Percentiles rank a stretch among this genome's conserved stretches.
Conservation (phyloP, 768 basidiomycete genomes). For the Termitomyces sp. region DNA sequence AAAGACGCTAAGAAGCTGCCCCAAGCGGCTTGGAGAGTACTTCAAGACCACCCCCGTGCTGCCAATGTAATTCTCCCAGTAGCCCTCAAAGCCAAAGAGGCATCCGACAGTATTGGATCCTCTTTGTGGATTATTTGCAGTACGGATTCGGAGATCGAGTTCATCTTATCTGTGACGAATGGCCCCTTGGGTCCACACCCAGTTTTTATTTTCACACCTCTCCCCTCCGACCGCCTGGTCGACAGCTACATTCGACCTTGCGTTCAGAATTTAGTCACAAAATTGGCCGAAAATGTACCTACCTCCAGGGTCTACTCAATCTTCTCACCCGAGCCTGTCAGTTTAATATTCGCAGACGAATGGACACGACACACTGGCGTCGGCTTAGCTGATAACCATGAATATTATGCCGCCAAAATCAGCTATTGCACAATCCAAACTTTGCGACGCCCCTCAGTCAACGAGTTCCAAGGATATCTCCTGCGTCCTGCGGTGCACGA, state of each 20-base stretch:
- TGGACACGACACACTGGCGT: constrained; percentile 48
- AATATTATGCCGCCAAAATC: constrained; percentile 61
- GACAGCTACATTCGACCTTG: constrained; percentile 30
- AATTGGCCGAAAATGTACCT: constrained; percentile 22
- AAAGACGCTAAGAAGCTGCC: constrained; percentile 30
- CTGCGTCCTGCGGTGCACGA: constrained; percentile 35
- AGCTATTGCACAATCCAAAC: constrained; percentile 46
- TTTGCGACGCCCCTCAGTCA: constrained; percentile 20
- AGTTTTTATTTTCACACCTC: constrained; percentile 52
- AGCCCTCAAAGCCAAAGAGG: constrained; percentile 22
- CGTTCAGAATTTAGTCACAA: constrained; percentile 34
- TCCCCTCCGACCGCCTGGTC: constrained; percentile 32
- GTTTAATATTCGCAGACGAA: constrained; percentile 35
- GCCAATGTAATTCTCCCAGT: constrained; percentile 38
- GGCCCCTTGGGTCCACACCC: constrained; percentile 57
- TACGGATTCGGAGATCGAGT: constrained; percentile 26
- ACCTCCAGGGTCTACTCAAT: constrained; percentile 54
- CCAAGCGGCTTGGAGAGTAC: constrained; percentile 24
- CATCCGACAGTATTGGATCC: background rate
- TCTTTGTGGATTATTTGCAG: constrained; percentile 30
- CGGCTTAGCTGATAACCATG: constrained; percentile 23
- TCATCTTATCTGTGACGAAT: constrained; percentile 56
- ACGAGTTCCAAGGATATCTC: constrained; percentile 21
- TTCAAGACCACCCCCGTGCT: constrained; percentile 29
- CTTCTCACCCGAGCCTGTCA: constrained; percentile 48